Evolutionary conservation across 805 yeast genomes (phyloP), one percentile per base, ranked within the genome.

Genomic region (Cyberlindnera misumaiensis): DNA sequence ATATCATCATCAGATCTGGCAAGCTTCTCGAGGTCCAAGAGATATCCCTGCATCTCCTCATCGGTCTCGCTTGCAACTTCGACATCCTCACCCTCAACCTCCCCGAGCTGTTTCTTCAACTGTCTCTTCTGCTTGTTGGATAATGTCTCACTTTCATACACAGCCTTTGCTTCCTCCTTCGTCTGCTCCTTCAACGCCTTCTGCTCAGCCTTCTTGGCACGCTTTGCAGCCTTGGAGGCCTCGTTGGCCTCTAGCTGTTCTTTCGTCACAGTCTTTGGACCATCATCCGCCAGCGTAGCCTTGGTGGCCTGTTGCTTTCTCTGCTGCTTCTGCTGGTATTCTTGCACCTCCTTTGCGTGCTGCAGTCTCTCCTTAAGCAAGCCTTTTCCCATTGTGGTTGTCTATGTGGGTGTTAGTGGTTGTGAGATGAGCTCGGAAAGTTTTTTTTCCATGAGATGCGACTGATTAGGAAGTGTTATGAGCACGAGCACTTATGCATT

Each of bases 111-210:
- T 46, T 76, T 76, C 67, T 75, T 76, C 59, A 76, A 61, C 51
- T 69, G 65, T 64, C 83, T 74, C 55, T 68, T 70, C 36, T 78
- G 83, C 50, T 78, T 81, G 60, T 75, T 79, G 34, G 85, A 78
- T 40, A 80, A 64, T 14, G 69, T 63, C 17, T 59, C 55, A 46
- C 77, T 70, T 46, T 77, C 63, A 41, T 73, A 74, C 18, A 60
- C 72, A 14, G 16, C 31, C 4, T 29, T 34, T 56, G n/a, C 36
- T 31, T 24, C 43, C 47, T 22, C 46, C 47, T 32, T 41, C 39
- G 17, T 46, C 47, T 29, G 41, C 28, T 36, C 46, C 16, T 30
- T 43, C 15, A 43, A 43, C 3, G 32, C 47, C 24, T 44, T 43
- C 11, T 44, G 48, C 11, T 48, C 50, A 16, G 41, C 46, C 30